Evolutionary conservation across 768 basidiomycete species (phyloP).

Genomic region (Tulasnella sp.): DNA sequence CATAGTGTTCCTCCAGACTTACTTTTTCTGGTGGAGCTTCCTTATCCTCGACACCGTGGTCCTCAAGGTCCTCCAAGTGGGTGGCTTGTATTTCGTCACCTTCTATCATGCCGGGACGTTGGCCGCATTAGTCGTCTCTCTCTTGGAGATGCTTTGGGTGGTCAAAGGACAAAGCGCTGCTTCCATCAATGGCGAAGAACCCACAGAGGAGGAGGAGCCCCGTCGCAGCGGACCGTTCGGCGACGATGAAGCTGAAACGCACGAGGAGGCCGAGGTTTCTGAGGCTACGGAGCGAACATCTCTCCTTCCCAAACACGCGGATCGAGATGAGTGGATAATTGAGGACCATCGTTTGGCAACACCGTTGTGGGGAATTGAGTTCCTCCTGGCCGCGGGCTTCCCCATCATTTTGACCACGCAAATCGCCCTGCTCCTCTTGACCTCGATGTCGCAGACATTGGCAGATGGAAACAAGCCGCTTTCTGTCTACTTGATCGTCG

Average conservation of each 20-base stretch:
- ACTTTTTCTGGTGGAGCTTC: conserved; percentile 55
- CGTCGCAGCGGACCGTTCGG: background rate
- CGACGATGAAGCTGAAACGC: conserved; percentile 5
- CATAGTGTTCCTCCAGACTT: conserved; percentile 50
- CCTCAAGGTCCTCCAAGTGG: conserved; percentile 44
- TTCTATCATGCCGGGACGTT: conserved; percentile 51
- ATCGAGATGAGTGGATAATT: background rate
- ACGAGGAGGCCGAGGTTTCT: conserved; percentile 8
- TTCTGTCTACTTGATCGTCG: conserved; percentile 49
- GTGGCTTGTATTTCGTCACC: conserved; percentile 55
- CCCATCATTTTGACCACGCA: conserved; percentile 54
- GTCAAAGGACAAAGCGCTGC: background rate
- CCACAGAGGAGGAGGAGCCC: conserved; percentile 18
- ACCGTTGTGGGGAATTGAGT: conserved; percentile 58
- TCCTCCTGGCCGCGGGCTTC: conserved; percentile 51
- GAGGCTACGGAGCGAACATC: conserved; percentile 55
- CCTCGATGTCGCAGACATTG: conserved; percentile 53
- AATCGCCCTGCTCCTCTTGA: conserved; percentile 46
- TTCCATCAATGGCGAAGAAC: background rate
- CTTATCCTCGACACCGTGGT: conserved; percentile 50
- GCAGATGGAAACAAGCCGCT: conserved; percentile 55
- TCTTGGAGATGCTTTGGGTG: conserved; percentile 26
- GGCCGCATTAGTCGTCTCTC: conserved; percentile 39
- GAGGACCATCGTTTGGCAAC: conserved; percentile 31
- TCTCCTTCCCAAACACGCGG: conserved; percentile 38